Evolutionary conservation across 495 filamentous ascomycete genomes (phyloP).

Genomic region (Penicillium verhagenii): DNA sequence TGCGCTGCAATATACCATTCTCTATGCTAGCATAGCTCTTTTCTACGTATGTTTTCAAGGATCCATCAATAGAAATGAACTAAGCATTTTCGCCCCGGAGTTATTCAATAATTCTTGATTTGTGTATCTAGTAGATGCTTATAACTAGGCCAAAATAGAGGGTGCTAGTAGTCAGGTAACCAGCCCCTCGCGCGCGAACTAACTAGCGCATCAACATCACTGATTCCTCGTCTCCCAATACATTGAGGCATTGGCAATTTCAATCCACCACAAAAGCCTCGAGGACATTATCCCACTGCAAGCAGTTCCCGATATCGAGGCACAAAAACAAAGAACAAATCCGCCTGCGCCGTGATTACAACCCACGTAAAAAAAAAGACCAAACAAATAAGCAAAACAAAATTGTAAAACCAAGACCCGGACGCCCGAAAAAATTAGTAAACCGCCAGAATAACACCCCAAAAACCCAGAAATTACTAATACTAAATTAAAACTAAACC

Average conservation of each 20-base stretch:
- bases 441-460: neutral
- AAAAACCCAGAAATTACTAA: neutral
- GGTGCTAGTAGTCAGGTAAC: neutral
- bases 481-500: slow-evolving; percentile 20
- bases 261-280: too few species aligned
- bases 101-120: neutral
- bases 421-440: too few species aligned
- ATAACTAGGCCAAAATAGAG: neutral
- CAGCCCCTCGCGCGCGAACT: too few species aligned
- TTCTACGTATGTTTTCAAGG: neutral
- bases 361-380: neutral
- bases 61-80: neutral
- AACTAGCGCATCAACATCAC: neutral
- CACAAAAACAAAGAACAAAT: too few species aligned
- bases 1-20: neutral
- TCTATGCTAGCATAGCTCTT: neutral
- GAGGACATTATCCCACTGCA: too few species aligned
- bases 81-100: neutral
- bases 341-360: too few species aligned
- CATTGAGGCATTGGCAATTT: neutral
- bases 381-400: neutral
- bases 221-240: neutral
- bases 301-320: too few species aligned
- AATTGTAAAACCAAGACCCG: neutral
- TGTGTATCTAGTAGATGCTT: neutral